Evolutionary conservation across 805 yeast species (phyloP), one percentile per base, ranked within the genome.

Genomic region (Starmerella sp.): DNA sequence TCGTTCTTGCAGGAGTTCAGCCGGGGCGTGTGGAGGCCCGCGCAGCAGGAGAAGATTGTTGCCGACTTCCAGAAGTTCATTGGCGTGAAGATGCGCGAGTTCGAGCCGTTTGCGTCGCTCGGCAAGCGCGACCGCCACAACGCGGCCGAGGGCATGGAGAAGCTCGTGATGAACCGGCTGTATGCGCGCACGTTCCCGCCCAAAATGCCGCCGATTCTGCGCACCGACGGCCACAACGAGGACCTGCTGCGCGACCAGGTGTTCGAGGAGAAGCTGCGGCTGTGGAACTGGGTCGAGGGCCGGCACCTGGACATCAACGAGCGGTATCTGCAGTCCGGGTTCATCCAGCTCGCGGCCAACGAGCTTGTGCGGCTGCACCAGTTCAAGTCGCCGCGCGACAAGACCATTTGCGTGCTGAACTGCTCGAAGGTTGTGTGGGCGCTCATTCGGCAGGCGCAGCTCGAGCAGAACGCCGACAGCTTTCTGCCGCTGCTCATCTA

Each of bases 361-460:
- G 97, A 93, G 68, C 74, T 93, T 49, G 73, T 75, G 59, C 88
- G 88, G 62, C 82, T 93, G 64, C 84, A 85, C 67, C 76, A 79
- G 52, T 95, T 84, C 67, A 79, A 95, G 62, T 91, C 97, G 0
- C 98, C 98, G 14, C 75, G 98, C 52, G 98, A 95, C 66, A 93
- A 93, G 65, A 81, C 88, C 59, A 87, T 93, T 39, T 93, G 97
- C 67, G 75, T 93, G 3, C 74, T 93, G 58, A 95, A 93, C 69
- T 82, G 93, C 52, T 91, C 97, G 66, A 91, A 91, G 68, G 90
- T 93, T 22, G 83, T 95, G 6, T 90, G 89, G 73, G 95, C 95
- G 10, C 75, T 87, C 55, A 77, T 95, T 48, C 81, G 89, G 58
- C 86, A 82, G 57, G 71, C 75, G 14, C 70, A 77, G 50, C 75